phyloP scores from a whole-genome alignment of 2,329 filamentous ascomycete genomes.

The Botrytis squamosa region DNA sequence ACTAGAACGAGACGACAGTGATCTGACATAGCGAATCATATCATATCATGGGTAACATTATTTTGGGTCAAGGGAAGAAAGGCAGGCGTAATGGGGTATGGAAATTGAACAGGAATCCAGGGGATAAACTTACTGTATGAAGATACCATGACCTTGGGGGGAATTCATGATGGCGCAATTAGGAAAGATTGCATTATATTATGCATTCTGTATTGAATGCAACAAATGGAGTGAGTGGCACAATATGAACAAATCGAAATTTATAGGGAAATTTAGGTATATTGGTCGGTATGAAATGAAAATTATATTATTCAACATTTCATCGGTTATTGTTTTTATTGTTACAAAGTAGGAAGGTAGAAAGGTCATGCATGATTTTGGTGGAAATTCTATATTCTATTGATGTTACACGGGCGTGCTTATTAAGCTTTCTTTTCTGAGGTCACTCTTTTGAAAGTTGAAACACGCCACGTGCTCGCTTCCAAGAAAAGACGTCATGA shows the following conservation, averaged over 20 bases:
- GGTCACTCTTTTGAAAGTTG: background rate
- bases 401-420: background rate
- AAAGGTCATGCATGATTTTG: background rate
- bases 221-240: background rate
- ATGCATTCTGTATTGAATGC: slow-evolving; percentile 11
- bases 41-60: background rate
- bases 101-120: slow-evolving; percentile 12
- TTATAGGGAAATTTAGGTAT: background rate
- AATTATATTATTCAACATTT: background rate
- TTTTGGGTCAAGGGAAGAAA: background rate
- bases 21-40: background rate
- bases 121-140: slow-evolving; percentile 9
- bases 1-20: slow-evolving; percentile 45
- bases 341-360: background rate
- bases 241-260: background rate
- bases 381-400: background rate
- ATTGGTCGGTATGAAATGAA: background rate
- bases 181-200: slow-evolving; percentile 17
- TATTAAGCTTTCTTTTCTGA: background rate
- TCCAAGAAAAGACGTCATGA: slow-evolving; percentile 27
- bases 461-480: background rate
- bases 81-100: slow-evolving; percentile 19
- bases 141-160: slow-evolving; percentile 16
- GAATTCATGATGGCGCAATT: slow-evolving; percentile 14
- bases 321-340: background rate